Base-by-base conservation (phyloP, 345 rosid species). In the Erodium maritimum region DNA sequence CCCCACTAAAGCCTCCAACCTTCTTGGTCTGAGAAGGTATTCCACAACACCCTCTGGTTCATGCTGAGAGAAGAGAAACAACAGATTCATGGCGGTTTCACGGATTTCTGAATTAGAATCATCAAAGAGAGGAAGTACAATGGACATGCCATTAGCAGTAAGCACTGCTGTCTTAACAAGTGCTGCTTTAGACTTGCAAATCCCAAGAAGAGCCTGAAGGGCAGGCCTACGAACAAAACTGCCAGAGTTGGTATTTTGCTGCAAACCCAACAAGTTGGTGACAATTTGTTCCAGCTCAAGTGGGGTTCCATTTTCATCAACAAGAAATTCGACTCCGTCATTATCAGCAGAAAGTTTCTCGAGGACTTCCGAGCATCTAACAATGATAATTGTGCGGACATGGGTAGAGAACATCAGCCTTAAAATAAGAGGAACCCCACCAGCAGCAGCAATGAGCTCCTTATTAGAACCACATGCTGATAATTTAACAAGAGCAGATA, bases 141-240 rank as follows among this genome's bases (percentile, higher is more conserved):
- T 10, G 13, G 72, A 61, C n/a, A 84, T 67, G 51, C 83, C 84
- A 66, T 65, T 57, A 52, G 84, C 72, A 46, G 67, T 67, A 42
- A 79, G 72, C 37, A 84, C 84, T 21, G 84, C 90, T 23, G 65
- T 81, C 80, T 84, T 84, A 61, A 84, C 81, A 57, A 79, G 69
- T 21, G 53, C 65, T 13, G 82, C 67, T n/a, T 79, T 81, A 9
- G 61, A 58, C 67, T 74, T 73, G 75, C 79, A 81, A 23, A 81
- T 77, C 46, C 77, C 76, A 34, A 81, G 69, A 67, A 84, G 80
- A 12, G 77, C 75, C 17, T 61, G 67, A 66, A 81, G 57, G 62
- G 83, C 75, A 5, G 81, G 87, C 72, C 66, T 75, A 22, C 73
- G 69, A 33, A 69, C 73, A 65, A 33, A 66, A 23, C 66, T 55